Conservation (phyloP, 805 yeast genomes). For the Candida caryicola region DNA sequence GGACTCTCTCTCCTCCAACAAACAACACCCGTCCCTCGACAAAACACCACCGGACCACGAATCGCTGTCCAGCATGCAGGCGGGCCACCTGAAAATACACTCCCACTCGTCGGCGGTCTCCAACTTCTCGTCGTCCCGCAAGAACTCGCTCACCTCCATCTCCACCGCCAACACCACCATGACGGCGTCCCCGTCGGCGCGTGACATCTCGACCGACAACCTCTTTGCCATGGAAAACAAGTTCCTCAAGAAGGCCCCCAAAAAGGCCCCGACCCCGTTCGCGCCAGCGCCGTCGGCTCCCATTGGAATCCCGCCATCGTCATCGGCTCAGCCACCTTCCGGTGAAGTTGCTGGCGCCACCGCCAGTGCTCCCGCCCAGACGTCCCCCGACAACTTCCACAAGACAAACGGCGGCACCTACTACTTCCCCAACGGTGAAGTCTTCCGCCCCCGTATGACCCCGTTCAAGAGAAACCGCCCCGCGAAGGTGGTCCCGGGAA, state of each 20-base stretch:
- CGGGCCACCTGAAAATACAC: too few species aligned
- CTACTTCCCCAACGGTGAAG: constrained; percentile 54
- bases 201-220: constrained; percentile 39
- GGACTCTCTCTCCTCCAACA: too few species aligned
- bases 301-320: constrained; percentile 1
- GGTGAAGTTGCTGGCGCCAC: background rate
- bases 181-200: constrained; percentile 13
- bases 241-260: constrained; percentile 37
- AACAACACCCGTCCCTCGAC: too few species aligned
- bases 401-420: constrained; percentile 24
- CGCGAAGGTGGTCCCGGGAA: constrained; percentile 18
- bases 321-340: constrained; percentile 1
- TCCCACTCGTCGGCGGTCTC: too few species aligned
- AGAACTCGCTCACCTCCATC: constrained; percentile 7
- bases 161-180: constrained; percentile 4
- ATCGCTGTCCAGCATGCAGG: too few species aligned
- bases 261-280: constrained; percentile 15
- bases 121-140: constrained; percentile 5
- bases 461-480: constrained; percentile 43
- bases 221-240: constrained; percentile 36
- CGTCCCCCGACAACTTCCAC: constrained; percentile 9
- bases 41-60: too few species aligned
- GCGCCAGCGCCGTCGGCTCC: constrained; percentile 5
- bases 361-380: background rate
- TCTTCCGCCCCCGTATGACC: constrained; percentile 45